These are phyloP conservation scores for Synchytrium microbalum DNA, from an alignment of 371 early-diverging fungal genomes.

Conservation along the genomic window DNA sequence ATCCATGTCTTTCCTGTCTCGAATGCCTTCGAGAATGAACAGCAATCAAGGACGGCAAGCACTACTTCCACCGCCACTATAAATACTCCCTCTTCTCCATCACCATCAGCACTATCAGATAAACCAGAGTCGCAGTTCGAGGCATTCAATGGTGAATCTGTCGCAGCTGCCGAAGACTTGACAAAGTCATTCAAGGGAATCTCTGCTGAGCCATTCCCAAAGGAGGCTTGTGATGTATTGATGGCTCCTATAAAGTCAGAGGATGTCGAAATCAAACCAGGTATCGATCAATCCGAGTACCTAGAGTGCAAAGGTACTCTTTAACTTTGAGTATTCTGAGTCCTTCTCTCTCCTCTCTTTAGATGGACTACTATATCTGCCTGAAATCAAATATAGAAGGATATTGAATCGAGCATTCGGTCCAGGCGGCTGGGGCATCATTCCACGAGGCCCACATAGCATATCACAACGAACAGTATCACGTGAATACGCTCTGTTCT, in stretches of 20 bases:
- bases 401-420: conserved; percentile 92
- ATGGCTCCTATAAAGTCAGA: conserved; percentile 57
- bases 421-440: conserved; percentile 83
- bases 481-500: conserved; percentile 86
- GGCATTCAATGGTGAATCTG: not conserved
- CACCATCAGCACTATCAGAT: not conserved
- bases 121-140: not conserved
- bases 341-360: not conserved
- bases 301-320: conserved; percentile 1
- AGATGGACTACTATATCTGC: conserved; percentile 89
- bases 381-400: conserved; percentile 94
- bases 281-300: conserved; percentile 27
- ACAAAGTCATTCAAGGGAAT: conserved; percentile 47
- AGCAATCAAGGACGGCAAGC: too few species aligned
- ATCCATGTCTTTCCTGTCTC: not conserved
- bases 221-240: conserved; percentile 61
- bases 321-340: not conserved
- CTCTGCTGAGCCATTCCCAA: conserved; percentile 61
- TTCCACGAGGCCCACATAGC: conserved; percentile 86
- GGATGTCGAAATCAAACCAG: conserved; percentile 90
- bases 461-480: conserved; percentile 64
- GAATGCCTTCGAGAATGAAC: not conserved
- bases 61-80: too few species aligned
- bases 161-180: conserved; percentile 10
- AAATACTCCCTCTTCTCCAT: too few species aligned